These are phyloP conservation scores for Scenedesmus sp. DNA, from an alignment of 163 green algal genomes.

Conservation along the genomic window DNA sequence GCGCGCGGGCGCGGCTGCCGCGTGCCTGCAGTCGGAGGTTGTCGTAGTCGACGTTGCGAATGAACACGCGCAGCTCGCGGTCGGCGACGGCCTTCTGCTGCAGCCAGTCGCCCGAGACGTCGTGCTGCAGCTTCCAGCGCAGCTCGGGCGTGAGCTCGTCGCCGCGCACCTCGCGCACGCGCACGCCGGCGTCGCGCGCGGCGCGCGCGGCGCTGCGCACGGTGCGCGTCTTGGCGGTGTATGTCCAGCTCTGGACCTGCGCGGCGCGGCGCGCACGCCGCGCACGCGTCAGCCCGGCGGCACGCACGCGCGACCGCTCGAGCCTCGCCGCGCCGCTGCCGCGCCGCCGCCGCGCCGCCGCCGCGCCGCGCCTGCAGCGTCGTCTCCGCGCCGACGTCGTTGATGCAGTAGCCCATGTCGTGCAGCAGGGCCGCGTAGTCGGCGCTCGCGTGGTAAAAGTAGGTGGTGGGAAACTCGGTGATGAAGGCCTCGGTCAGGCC, in stretches of 20 bases:
- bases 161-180: conserved; percentile 27
- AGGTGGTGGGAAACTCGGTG: conserved; percentile 11
- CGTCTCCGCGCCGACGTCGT: conserved; percentile 40
- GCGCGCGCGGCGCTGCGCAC: conserved; percentile 16
- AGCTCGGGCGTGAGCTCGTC: conserved; percentile 32
- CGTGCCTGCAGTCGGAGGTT: conserved; percentile 28
- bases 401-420: conserved; percentile 35
- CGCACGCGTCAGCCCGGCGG: too few species aligned
- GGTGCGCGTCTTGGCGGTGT: conserved; percentile 22
- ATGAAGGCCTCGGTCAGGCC: conserved; percentile 7
- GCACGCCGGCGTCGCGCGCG: conserved; percentile 38
- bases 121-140: conserved; percentile 36
- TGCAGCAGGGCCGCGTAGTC: conserved; percentile 25
- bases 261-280: too few species aligned
- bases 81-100: conserved; percentile 42
- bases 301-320: too few species aligned
- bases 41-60: conserved; percentile 43
- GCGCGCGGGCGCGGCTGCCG: too few species aligned
- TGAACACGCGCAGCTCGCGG: conserved; percentile 34
- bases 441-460: conserved; percentile 26
- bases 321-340: too few species aligned
- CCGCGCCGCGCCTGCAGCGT: conserved; percentile 31
- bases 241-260: conserved; percentile 41
- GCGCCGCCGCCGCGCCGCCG: too few species aligned
- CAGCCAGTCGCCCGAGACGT: conserved; percentile 45